Evolutionary conservation across 2,329 filamentous ascomycete species (phyloP).

Genomic region (Elsinoe australis): DNA sequence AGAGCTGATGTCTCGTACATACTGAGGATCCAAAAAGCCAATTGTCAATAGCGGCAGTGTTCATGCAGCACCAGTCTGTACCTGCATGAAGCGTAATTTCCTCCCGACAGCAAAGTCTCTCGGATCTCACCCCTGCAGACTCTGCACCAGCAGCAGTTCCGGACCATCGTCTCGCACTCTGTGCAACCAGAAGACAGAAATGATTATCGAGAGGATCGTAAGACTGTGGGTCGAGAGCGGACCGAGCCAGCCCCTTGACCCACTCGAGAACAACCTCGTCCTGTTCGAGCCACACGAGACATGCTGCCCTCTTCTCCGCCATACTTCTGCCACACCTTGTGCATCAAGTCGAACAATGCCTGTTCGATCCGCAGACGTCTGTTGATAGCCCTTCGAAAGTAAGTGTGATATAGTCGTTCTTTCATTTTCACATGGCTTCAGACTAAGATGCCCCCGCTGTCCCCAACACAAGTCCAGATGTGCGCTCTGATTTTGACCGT

Average conservation of each 20-base stretch:
- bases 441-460: neutral
- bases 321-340: neutral
- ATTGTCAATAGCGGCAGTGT: too few relatives aligned
- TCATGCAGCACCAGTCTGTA: neutral
- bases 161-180: too few relatives aligned
- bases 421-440: too few relatives aligned
- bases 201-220: neutral
- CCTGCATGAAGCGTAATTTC: neutral
- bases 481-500: conserved; percentile 8
- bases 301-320: neutral
- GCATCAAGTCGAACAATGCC: too few relatives aligned
- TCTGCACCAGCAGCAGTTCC: neutral
- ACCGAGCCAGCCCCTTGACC: neutral
- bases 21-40: too few relatives aligned
- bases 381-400: too few relatives aligned
- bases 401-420: too few relatives aligned
- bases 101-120: neutral
- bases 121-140: neutral
- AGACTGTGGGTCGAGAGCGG: too few relatives aligned
- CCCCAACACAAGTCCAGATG: neutral
- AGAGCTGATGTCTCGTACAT: too few relatives aligned
- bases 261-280: too few relatives aligned
- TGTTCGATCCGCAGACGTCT: too few relatives aligned
- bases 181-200: too few relatives aligned
- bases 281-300: neutral